These are phyloP conservation scores for Cyclocybe cylindracea DNA, from an alignment of 768 basidiomycete genomes.

Conservation along the genomic window DNA sequence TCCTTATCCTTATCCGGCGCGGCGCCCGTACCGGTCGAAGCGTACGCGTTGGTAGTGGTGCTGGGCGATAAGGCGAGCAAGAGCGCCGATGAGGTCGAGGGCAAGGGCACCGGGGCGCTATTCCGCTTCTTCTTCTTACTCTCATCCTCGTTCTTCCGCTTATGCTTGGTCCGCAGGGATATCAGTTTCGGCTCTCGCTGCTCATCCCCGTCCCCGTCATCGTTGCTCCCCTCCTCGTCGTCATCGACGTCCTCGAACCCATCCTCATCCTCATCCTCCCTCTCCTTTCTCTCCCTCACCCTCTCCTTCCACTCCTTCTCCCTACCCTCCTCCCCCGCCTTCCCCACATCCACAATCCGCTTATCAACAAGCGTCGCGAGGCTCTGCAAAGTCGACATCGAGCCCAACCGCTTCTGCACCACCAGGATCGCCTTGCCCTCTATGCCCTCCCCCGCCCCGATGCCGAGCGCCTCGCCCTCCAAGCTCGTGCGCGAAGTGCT, in stretches of 20 bases:
- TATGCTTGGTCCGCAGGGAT: too few species aligned
- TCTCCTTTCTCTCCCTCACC: too few species aligned
- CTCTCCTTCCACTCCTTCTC: too few species aligned
- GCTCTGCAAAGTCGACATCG: slow-evolving; percentile 16
- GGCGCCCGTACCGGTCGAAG: too few species aligned
- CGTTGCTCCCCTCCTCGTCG: slow-evolving; percentile 5
- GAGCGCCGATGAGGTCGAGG: slow-evolving; percentile 3
- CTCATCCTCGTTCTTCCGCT: too few species aligned
- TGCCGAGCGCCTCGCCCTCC: not conserved
- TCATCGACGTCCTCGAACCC: slow-evolving; percentile 11
- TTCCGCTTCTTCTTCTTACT: too few species aligned
- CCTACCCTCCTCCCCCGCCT: too few species aligned
- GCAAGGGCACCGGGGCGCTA: slow-evolving; percentile 11
- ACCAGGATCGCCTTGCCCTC: not conserved
- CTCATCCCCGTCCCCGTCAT: slow-evolving; percentile 8
- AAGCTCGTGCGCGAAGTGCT: not conserved
- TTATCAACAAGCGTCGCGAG: slow-evolving; percentile 8
- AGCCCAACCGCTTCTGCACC: slow-evolving; percentile 6
- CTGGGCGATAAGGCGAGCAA: slow-evolving; percentile 6
- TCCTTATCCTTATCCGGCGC: not conserved
- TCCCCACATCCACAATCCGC: not conserved
- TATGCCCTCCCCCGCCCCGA: not conserved
- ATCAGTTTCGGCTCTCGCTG: too few species aligned
- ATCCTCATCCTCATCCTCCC: not conserved
- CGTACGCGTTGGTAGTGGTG: not conserved